These are phyloP conservation scores for Fusarium lyarnte DNA, from an alignment of 2,329 filamentous ascomycete genomes.

Conservation along the genomic window DNA sequence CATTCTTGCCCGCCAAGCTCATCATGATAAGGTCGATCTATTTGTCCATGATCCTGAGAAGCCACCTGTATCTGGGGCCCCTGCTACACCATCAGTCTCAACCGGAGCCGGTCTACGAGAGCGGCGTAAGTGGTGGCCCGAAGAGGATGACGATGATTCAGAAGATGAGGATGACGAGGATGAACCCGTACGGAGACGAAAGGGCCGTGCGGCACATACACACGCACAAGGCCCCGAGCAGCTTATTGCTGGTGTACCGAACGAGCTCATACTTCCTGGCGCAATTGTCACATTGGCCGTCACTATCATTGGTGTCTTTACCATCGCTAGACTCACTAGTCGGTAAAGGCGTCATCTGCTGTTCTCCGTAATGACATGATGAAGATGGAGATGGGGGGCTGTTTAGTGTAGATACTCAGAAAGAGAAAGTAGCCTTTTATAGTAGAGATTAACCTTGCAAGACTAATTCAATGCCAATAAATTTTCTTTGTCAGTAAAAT, in stretches of 20 bases:
- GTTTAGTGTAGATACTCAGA: constrained; percentile 48
- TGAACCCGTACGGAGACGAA: constrained; percentile 58
- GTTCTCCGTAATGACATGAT: constrained; percentile 49
- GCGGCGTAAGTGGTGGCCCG: constrained; percentile 67
- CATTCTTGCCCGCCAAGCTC: constrained; percentile 78
- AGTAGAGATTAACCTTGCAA: constrained; percentile 43
- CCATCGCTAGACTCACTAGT: constrained; percentile 76
- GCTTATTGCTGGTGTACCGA: constrained; percentile 89
- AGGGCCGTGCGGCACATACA: constrained; percentile 52
- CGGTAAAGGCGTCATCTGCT: constrained; percentile 51
- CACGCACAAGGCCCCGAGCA: constrained; percentile 73
- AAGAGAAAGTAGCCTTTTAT: constrained; percentile 39
- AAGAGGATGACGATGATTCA: constrained; percentile 62
- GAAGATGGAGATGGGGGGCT: constrained; percentile 42
- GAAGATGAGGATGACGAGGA: constrained; percentile 65
- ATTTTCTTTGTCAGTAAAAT: constrained; percentile 25
- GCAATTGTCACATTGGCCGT: constrained; percentile 95
- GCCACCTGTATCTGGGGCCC: constrained; percentile 73
- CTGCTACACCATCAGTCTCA: constrained; percentile 60
- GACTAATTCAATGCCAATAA: constrained; percentile 35
- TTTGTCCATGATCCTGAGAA: constrained; percentile 95
- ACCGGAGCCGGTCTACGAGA: constrained; percentile 60
- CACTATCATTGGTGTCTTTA: constrained; percentile 93
- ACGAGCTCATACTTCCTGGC: constrained; percentile 91
- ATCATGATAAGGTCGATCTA: constrained; percentile 92